phyloP scores from a whole-genome alignment of 2,329 filamentous ascomycete genomes.

The Claviceps maximensis region DNA sequence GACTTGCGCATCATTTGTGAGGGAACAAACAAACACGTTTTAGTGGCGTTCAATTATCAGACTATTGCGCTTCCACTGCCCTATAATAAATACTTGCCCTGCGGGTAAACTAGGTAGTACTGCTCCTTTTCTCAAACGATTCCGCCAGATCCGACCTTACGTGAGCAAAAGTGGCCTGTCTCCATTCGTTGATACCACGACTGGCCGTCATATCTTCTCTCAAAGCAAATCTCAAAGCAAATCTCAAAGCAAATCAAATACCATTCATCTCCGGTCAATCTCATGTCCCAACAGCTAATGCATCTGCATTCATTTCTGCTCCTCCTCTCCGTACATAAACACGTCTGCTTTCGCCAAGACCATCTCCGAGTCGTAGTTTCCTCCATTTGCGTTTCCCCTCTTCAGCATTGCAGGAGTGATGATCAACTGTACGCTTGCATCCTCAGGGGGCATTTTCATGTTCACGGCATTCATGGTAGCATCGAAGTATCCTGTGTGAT shows the following conservation, averaged over 20 bases:
- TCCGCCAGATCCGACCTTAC: too few relatives aligned
- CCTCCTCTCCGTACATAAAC: not conserved
- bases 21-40: too few relatives aligned
- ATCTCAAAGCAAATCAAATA: not conserved
- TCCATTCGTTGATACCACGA: not conserved
- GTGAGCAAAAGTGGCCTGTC: not conserved
- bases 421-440: not conserved
- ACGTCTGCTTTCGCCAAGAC: conserved; percentile 4
- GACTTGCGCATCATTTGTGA: too few relatives aligned
- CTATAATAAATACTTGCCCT: too few relatives aligned
- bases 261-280: not conserved
- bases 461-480: not conserved
- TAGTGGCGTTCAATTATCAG: too few relatives aligned
- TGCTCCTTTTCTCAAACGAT: too few relatives aligned
- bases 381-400: conserved; percentile 8
- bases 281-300: not conserved
- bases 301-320: not conserved
- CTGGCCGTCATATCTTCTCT: too few relatives aligned
- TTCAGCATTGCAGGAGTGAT: conserved; percentile 7
- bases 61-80: too few relatives aligned
- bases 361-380: conserved; percentile 2
- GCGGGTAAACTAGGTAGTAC: too few relatives aligned
- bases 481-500: not conserved
- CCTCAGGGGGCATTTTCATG: not conserved
- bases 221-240: not conserved